A percentile compares a stretch with the other conserved stretches of the same genome.
These are phyloP conservation scores for Spergularia marina DNA, from an alignment of 148 eudicot species.

Conservation along the genomic window DNA sequence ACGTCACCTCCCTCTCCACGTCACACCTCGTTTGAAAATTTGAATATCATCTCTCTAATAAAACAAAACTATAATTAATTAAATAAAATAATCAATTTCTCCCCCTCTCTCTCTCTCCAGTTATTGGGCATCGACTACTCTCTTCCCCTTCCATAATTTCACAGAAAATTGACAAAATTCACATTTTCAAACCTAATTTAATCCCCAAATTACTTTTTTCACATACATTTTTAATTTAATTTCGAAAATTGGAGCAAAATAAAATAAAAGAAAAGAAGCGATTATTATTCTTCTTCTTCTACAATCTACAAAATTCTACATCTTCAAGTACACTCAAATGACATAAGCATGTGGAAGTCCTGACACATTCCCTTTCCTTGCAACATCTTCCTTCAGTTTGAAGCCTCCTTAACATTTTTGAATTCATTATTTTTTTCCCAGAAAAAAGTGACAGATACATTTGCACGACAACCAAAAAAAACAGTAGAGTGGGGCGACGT, in stretches of 20 bases:
- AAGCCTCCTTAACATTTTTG: constrained; percentile 13
- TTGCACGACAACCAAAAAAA: no score
- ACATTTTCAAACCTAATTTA: neutral
- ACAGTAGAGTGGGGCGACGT: no score
- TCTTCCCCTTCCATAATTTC: constrained; percentile 5
- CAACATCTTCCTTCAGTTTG: constrained; percentile 3
- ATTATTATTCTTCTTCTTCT: constrained; percentile 37
- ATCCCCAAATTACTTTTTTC: neutral
- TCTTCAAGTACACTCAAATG: constrained; percentile 8
- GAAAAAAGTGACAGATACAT: no score
- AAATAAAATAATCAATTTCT: neutral
- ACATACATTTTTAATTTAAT: no score
- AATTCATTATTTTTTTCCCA: neutral
- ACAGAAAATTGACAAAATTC: neutral
- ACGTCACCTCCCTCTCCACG: constrained; percentile 24
- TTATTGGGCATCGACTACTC: constrained; percentile 19
- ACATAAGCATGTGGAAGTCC: constrained; percentile 54
- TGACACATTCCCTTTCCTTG: constrained; percentile 43
- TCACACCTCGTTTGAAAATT: constrained; percentile 28
- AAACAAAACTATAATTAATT: neutral
- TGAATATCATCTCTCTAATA: neutral
- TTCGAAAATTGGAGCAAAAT: neutral
- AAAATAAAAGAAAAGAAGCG: neutral
- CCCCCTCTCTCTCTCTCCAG: constrained; percentile 16
- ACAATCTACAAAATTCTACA: neutral